Conservation (phyloP, 1,139 yeast species). For the Magnusiomyces sp. region DNA sequence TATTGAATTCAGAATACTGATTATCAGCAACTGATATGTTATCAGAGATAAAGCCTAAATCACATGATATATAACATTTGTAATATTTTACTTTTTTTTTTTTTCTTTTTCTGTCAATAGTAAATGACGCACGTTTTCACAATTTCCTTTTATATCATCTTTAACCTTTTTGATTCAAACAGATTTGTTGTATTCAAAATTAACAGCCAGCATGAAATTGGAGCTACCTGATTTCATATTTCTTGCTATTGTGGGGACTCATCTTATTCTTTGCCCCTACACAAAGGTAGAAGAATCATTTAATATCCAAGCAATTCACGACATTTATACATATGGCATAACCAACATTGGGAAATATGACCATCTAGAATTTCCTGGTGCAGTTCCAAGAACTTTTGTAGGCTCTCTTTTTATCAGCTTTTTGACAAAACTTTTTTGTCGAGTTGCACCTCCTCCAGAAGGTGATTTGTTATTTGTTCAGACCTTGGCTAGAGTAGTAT, state of each 20-base stretch:
- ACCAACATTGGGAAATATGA: slow-evolving; percentile 45
- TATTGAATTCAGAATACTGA: too few relatives aligned
- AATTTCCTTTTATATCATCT: too few relatives aligned
- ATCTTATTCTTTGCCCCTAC: slow-evolving; percentile 58
- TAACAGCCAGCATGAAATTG: too few relatives aligned
- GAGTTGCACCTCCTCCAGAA: slow-evolving; percentile 21
- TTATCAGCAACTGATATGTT: too few relatives aligned
- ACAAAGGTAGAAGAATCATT: slow-evolving; percentile 95
- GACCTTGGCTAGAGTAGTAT: slow-evolving; percentile 26
- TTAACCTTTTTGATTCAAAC: too few relatives aligned
- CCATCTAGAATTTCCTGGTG: slow-evolving; percentile 77
- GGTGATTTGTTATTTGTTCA: slow-evolving; percentile 34
- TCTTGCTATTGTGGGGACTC: slow-evolving; percentile 20
- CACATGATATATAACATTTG: too few relatives aligned
- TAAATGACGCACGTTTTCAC: too few relatives aligned
- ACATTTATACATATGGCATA: slow-evolving; percentile 58
- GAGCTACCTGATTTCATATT: too few relatives aligned
- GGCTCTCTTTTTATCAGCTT: slow-evolving; percentile 57
- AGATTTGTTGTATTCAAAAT: too few relatives aligned
- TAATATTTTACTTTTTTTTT: too few relatives aligned
- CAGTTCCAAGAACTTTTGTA: slow-evolving; percentile 75
- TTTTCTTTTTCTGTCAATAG: too few relatives aligned
- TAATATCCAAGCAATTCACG: slow-evolving; percentile 84
- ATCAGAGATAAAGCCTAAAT: too few relatives aligned
- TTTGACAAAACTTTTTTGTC: slow-evolving; percentile 33